phyloP scores from a whole-genome alignment of 1,139 yeast genomes.

The Lodderomyces jiufengensis region DNA sequence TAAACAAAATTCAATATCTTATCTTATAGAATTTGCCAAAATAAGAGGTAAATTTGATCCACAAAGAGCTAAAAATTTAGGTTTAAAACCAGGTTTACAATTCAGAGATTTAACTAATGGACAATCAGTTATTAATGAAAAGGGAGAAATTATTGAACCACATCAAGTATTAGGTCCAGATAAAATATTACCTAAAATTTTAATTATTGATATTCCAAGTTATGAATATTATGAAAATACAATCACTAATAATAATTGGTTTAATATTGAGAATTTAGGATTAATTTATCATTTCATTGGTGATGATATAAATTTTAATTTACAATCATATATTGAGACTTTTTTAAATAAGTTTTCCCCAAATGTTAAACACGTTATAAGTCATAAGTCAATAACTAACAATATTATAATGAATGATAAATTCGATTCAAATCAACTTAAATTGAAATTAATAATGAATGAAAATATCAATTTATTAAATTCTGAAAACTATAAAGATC shows the following conservation, averaged over 20 bases:
- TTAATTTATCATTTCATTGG: conserved; percentile 76
- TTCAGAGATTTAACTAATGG: conserved; percentile 63
- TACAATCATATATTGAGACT: conserved; percentile 37
- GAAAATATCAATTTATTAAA: conserved; percentile 52
- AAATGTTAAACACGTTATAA: conserved; percentile 58
- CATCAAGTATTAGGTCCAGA: conserved; percentile 70
- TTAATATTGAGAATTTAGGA: conserved; percentile 35
- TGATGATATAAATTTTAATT: conserved; percentile 51
- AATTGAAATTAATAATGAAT: conserved; percentile 54
- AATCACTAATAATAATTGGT: conserved; percentile 28
- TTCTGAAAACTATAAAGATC: conserved; percentile 19
- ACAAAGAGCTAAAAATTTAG: conserved; percentile 60
- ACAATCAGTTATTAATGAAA: conserved; percentile 49
- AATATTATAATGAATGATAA: conserved; percentile 58
- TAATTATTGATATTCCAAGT: conserved; percentile 75
- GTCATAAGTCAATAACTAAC: conserved; percentile 63
- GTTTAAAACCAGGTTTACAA: conserved; percentile 63
- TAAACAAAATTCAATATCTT: conserved; percentile 43
- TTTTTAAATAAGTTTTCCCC: conserved; percentile 49
- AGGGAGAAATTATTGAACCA: conserved; percentile 61
- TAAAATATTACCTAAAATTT: conserved; percentile 53
- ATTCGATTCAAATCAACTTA: conserved; percentile 51
- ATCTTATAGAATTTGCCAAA: conserved; percentile 62
- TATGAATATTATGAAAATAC: conserved; percentile 47
- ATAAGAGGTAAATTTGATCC: conserved; percentile 76